Evolutionary conservation across 2,329 filamentous ascomycete species (phyloP), one percentile per base, ranked within the genome.

Genomic region (Aspergillus aculeatinus): DNA sequence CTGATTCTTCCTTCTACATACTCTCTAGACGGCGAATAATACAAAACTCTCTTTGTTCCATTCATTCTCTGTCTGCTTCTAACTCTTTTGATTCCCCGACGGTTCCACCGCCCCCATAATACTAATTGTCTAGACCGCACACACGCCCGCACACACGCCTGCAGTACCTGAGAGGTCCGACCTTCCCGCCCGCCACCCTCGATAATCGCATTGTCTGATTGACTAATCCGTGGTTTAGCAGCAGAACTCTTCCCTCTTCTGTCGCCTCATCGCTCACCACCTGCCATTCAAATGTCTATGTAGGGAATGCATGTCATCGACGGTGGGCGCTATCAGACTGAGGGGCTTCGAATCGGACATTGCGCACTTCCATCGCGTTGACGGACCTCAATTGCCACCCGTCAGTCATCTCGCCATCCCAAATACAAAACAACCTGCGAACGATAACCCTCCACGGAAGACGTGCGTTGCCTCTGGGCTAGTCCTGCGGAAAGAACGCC

Each of bases 1-100:
- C 63, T 60, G 62, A 64, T 66, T 59, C 55, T 51, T 54, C 57
- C 65, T 61, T 63, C 63, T 68, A 70, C 64, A 66, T 67, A 68
- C 65, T 65, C 65, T 69, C 66, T 55, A 62, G 58, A 47, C 60
- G 58, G 27, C 60, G 35, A 27, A 52, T 55, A 51, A 51, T 52
- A 49, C 42, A 52, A 51, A 35, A 57, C 31, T 29, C n/a, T 50
- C 35, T 35, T 48, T 51, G 33, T 42, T 56, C 31, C 44, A 56
- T 57, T 27, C 55, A 56, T 48, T 29, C 54, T 39, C 33, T 23
- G 31, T 52, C 54, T n/a, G 27, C n/a, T 16, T 19, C 29, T 33
- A 7, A 29, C 42, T 55, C 44, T 47, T 27, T 44, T 21, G 53
- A 48, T 35, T 31, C 27, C 48, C 27, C 19, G 14, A 48, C 53